phyloP scores from a whole-genome alignment of 164 flowering plant species.

The Stephania cephalantha region DNA sequence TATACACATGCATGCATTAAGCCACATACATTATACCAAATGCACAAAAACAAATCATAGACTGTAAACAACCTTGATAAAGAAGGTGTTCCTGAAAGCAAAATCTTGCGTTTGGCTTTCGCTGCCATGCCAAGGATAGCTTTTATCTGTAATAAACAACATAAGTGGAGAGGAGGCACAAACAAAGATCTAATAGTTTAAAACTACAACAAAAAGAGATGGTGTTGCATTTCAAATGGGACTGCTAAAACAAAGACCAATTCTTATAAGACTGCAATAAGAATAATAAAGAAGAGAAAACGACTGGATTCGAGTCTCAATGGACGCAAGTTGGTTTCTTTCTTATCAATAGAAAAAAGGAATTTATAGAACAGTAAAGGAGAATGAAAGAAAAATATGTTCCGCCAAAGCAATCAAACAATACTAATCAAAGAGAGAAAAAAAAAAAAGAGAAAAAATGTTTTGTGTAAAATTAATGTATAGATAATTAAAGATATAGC shows the following conservation, averaged over 20 bases:
- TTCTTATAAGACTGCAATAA: background rate
- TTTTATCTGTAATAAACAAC: constrained; percentile 40
- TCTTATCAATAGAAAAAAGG: background rate
- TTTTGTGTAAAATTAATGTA: too few relatives aligned
- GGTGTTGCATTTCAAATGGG: background rate
- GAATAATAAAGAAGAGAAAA: background rate
- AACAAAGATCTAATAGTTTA: background rate
- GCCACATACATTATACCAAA: too few relatives aligned
- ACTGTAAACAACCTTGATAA: constrained; percentile 72
- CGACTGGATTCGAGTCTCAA: background rate
- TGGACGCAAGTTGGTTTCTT: background rate
- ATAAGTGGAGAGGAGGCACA: constrained; percentile 4
- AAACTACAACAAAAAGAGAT: background rate
- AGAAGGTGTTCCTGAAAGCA: constrained; percentile 96
- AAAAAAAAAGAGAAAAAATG: background rate
- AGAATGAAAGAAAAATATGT: background rate
- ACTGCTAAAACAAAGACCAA: background rate
- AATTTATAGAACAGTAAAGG: background rate
- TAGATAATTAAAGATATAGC: too few relatives aligned
- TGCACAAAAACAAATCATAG: too few relatives aligned
- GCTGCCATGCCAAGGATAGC: constrained; percentile 74
- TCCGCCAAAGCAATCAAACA: too few relatives aligned
- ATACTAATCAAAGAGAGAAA: background rate
- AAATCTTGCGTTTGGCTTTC: constrained; percentile 61
- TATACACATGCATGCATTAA: too few relatives aligned